These are phyloP conservation scores for Exutisphaerella laricina DNA, from an alignment of 2,329 filamentous ascomycete species.

Conservation along the genomic window DNA sequence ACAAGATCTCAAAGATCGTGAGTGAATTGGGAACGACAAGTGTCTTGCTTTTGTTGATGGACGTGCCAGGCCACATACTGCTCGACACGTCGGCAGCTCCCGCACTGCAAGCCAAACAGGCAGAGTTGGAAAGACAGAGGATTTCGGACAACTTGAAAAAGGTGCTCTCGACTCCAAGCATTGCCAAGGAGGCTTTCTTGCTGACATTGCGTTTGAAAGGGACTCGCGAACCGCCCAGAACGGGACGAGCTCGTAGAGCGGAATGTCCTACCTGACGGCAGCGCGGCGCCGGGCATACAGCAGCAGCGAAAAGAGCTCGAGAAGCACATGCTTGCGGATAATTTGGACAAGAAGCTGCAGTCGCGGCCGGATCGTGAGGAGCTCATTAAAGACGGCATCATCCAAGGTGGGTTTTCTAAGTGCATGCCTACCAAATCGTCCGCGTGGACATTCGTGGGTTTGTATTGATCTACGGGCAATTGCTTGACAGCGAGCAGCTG, in stretches of 20 bases:
- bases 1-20: conserved; percentile 58
- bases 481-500: no score
- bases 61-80: conserved; percentile 50
- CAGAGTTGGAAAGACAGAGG: conserved; percentile 60
- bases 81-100: conserved; percentile 63
- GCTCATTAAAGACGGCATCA: conserved; percentile 71
- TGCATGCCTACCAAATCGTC: no score
- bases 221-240: conserved; percentile 58
- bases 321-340: conserved; percentile 81
- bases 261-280: conserved; percentile 79
- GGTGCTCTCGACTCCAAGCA: conserved; percentile 16
- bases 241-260: conserved; percentile 73
- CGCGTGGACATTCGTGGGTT: no score
- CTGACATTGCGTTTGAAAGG: conserved; percentile 24
- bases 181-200: neutral
- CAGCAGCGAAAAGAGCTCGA: conserved; percentile 79
- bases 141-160: conserved; percentile 60
- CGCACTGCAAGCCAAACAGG: conserved; percentile 57
- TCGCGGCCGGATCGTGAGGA: conserved; percentile 70
- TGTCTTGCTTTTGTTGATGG: conserved; percentile 26
- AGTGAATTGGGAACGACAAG: neutral
- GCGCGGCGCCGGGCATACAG: conserved; percentile 69
- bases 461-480: no score
- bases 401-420: conserved; percentile 38
- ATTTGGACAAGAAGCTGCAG: conserved; percentile 78